A percentile compares a stretch with the other conserved stretches of the same genome.
Conservation (phyloP, 768 basidiomycete species). For the Hortiboletus campestris region DNA sequence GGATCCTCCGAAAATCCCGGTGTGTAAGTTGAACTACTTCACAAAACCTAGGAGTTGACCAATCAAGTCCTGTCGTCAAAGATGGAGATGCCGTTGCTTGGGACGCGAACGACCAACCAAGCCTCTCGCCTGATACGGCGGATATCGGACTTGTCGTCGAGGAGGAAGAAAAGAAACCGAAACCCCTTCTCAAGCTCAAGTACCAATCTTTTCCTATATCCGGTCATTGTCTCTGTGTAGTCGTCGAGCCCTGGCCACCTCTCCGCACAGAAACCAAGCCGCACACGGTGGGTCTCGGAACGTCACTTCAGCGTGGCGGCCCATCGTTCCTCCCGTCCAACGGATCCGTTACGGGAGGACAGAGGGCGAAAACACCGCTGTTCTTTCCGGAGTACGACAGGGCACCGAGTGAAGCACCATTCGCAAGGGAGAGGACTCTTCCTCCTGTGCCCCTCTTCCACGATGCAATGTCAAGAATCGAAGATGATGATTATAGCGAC, state of each 20-base stretch:
- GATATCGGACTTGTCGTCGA: conserved; percentile 43
- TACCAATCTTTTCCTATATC: conserved; percentile 72
- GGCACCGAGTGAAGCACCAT: conserved; percentile 39
- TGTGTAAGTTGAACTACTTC: conserved; percentile 3
- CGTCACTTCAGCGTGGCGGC: conserved; percentile 18
- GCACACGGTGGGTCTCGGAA: conserved; percentile 32
- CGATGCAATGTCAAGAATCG: conserved; percentile 32
- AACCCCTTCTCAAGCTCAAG: conserved; percentile 60
- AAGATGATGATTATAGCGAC: conserved; percentile 35
- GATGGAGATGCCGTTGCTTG: neutral
- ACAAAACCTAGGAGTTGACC: neutral
- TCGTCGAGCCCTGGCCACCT: conserved; percentile 79
- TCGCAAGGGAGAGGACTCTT: conserved; percentile 23
- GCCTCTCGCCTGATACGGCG: neutral
- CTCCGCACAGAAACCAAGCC: conserved; percentile 38
- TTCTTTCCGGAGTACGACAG: conserved; percentile 68
- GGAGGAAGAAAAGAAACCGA: conserved; percentile 72
- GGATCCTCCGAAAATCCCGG: neutral
- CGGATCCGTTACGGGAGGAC: conserved; percentile 19
- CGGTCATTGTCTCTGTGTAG: conserved; percentile 73
- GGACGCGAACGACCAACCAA: neutral
- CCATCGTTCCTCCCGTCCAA: conserved; percentile 25
- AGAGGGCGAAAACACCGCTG: conserved; percentile 58
- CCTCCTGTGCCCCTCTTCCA: conserved; percentile 46
- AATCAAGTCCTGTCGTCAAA: neutral